Conservation (phyloP, 1,284 basidiomycete genomes). For the Cutaneotrichosporon dermatis region DNA sequence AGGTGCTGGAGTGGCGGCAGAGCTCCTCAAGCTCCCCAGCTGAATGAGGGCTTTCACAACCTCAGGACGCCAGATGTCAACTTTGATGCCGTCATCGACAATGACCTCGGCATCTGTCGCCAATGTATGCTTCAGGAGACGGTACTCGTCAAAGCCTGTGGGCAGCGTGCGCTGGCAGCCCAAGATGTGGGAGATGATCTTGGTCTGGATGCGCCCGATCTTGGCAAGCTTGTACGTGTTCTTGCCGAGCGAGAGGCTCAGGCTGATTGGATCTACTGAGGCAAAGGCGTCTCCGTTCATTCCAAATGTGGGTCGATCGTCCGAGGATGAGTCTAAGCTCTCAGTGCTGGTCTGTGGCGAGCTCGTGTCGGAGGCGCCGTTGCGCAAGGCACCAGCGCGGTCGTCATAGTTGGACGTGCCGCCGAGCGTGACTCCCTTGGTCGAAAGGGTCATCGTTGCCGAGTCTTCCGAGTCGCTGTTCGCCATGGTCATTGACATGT, state of each 20-base stretch:
- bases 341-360: too few species aligned
- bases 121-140: slow-evolving; percentile 47
- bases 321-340: neutral
- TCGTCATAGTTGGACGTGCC: neutral
- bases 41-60: slow-evolving; percentile 57
- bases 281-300: slow-evolving; percentile 2
- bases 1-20: neutral
- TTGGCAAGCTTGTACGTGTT: slow-evolving; percentile 30
- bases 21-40: slow-evolving; percentile 42
- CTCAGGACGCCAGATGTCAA: slow-evolving; percentile 69
- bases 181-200: slow-evolving; percentile 23
- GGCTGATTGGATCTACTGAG: slow-evolving; percentile 30
- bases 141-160: slow-evolving; percentile 23
- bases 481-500: slow-evolving; percentile 28
- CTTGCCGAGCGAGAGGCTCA: slow-evolving; percentile 31
- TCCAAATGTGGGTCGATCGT: neutral
- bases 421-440: slow-evolving; percentile 27
- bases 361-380: slow-evolving; percentile 15
- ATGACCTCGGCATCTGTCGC: slow-evolving; percentile 56
- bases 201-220: slow-evolving; percentile 29
- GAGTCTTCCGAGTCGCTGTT: slow-evolving; percentile 29
- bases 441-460: slow-evolving; percentile 31
- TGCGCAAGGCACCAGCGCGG: neutral
- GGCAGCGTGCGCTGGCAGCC: slow-evolving; percentile 13
- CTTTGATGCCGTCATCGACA: slow-evolving; percentile 58